These are phyloP conservation scores for Dioscorea cayenensis DNA, from an alignment of 116 monocot genomes.

Conservation along the genomic window DNA sequence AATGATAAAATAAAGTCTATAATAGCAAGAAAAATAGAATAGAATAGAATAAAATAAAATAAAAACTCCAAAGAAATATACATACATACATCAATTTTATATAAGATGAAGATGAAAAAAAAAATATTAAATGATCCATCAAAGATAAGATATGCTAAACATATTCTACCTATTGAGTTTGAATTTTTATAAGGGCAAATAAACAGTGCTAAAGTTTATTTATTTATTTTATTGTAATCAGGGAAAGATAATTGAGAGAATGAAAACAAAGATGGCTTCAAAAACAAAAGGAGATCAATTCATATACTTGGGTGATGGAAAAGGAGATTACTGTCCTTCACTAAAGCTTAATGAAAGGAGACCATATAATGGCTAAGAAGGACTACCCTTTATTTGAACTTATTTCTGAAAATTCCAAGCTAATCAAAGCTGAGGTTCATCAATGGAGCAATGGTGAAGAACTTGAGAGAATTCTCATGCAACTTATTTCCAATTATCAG, in stretches of 20 bases:
- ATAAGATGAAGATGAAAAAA: too few species aligned
- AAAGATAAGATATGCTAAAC: too few species aligned
- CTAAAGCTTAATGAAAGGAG: constrained; percentile 30
- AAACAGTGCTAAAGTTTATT: too few species aligned
- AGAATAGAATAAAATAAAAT: too few species aligned
- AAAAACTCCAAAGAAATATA: too few species aligned
- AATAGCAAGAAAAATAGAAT: too few species aligned
- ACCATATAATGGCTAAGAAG: constrained; percentile 62
- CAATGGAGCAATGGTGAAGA: constrained; percentile 44
- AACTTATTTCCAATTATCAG: constrained; percentile 7
- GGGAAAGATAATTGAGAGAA: constrained; percentile 28
- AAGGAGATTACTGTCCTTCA: constrained; percentile 64
- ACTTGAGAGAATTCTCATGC: constrained; percentile 16
- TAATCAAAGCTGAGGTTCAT: constrained; percentile 27
- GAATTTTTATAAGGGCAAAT: too few species aligned
- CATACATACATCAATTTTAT: too few species aligned
- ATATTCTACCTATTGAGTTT: too few species aligned
- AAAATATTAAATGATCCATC: too few species aligned
- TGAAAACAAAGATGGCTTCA: background rate
- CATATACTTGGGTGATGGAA: constrained; percentile 74
- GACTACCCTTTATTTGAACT: constrained; percentile 45
- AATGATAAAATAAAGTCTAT: too few species aligned
- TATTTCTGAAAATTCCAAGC: constrained; percentile 12
- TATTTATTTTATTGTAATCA: constrained; percentile 6
- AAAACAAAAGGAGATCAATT: constrained; percentile 18